Base-by-base conservation (phyloP, 2,329 filamentous ascomycete species). In the Nemania abortiva region DNA sequence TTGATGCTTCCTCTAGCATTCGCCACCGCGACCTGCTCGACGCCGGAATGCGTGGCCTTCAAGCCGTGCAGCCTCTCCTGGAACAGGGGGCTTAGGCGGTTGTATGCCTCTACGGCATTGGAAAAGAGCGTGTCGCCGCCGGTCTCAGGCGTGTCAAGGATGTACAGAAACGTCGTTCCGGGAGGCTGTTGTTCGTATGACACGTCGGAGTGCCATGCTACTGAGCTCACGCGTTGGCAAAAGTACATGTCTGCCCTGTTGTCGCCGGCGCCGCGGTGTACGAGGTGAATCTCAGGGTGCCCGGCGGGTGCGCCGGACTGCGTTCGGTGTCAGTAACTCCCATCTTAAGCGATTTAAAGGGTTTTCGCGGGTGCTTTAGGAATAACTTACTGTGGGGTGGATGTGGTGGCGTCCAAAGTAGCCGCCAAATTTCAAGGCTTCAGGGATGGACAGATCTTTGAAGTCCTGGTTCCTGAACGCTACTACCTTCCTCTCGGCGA, bases 191-290 rank as follows among this genome's bases (percentile, higher is more conserved):
- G 84, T 83, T 97, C 95, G 78, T 97, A 97, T 0, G 92, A 92
- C 1, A 97, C 91, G 74, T 97, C 94, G 0, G 90, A 92, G 82
- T 97, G 94, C 94, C 94, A 97, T 7, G 93, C 93, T 1, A 97
- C 90, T 0, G 91, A 92, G 81, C 91, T 95, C 3, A 92, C 95
- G 24, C 92, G 87, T 55, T 88, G 88, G 66, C 76, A 82, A 67
- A 92, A 89, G 79, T 90, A 91, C 45, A 86, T 83, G 15, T 86
- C 81, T 13, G 84, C 86, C 2, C 84, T 86, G 6, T 85, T 88
- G 74, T 92, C 90, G 6, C 88, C 89, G 2, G 89, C 89, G 31
- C 88, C 88, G 47, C 92, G 88, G 80, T 95, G 92, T 1, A 95
- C 92, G 1, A 96, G 87, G 76, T 95, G 92, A 18, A 96, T 81